Percentiles rank a stretch among this genome's conserved stretches.
Conservation (phyloP, 768 basidiomycete genomes). For the Termitomyces sp. region DNA sequence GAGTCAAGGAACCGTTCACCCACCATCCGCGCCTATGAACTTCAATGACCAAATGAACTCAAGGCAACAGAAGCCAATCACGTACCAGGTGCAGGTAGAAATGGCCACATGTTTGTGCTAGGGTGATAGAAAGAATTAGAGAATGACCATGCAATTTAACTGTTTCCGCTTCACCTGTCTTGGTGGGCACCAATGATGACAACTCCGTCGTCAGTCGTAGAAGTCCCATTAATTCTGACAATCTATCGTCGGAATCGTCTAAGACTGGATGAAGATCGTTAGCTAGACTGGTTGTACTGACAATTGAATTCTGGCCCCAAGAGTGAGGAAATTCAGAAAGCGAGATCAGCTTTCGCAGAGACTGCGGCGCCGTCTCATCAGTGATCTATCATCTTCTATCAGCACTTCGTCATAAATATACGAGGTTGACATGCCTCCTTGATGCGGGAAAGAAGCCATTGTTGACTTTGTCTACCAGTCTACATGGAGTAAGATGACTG, state of each 20-base stretch:
- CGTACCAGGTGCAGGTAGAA: slow-evolving; percentile 70
- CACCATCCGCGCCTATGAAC: slow-evolving; percentile 45
- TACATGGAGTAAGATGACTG: slow-evolving; percentile 24
- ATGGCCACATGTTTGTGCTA: slow-evolving; percentile 76
- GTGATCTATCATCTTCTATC: slow-evolving; percentile 49
- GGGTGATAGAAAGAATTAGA: slow-evolving; percentile 3
- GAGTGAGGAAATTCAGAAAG: slow-evolving; percentile 70
- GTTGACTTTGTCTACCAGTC: slow-evolving; percentile 73
- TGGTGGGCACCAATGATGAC: slow-evolving; percentile 79
- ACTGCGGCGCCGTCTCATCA: slow-evolving; percentile 48
- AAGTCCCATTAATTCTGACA: slow-evolving; percentile 69
- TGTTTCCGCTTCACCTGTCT: slow-evolving; percentile 51
- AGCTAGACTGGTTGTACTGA: slow-evolving; percentile 28
- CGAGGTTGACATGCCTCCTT: slow-evolving; percentile 38
- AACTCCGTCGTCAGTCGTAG: slow-evolving; percentile 50
- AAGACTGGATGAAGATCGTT: slow-evolving; percentile 6
- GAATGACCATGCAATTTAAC: slow-evolving; percentile 1
- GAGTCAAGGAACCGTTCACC: slow-evolving; percentile 11
- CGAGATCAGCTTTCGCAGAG: slow-evolving; percentile 51
- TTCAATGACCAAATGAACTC: slow-evolving; percentile 17
- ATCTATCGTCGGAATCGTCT: slow-evolving; percentile 46
- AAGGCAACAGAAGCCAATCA: slow-evolving; percentile 17
- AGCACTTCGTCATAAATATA: slow-evolving; percentile 1
- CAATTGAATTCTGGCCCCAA: slow-evolving; percentile 84
- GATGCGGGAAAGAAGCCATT: slow-evolving; percentile 70